These are phyloP conservation scores for Monilinia aucupariae DNA, from an alignment of 2,329 filamentous ascomycete genomes.

Conservation along the genomic window DNA sequence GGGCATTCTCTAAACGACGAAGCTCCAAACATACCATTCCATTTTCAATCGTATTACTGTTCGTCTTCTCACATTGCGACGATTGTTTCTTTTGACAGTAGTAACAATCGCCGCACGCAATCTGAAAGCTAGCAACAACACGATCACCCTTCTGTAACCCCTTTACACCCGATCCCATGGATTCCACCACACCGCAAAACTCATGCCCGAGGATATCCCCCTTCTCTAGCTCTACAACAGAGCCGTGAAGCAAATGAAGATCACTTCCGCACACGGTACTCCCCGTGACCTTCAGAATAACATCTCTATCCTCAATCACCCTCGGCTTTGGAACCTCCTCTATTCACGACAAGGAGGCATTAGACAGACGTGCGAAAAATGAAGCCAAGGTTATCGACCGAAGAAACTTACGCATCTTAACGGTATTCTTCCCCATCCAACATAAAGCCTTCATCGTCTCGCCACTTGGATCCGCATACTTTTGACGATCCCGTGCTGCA, in stretches of 20 bases:
- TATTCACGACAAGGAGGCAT: slow-evolving; percentile 24
- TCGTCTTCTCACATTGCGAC: slow-evolving; percentile 76
- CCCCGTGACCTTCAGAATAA: slow-evolving; percentile 70
- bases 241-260: slow-evolving; percentile 36
- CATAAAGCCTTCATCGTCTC: slow-evolving; percentile 73
- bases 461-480: slow-evolving; percentile 45
- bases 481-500: slow-evolving; percentile 47
- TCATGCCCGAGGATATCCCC: slow-evolving; percentile 52
- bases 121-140: slow-evolving; percentile 83
- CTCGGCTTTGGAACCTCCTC: slow-evolving; percentile 64
- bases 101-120: slow-evolving; percentile 67
- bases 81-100: slow-evolving; percentile 75
- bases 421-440: slow-evolving; percentile 78
- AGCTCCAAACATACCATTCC: slow-evolving; percentile 46
- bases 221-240: slow-evolving; percentile 44
- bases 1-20: background rate
- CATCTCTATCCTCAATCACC: slow-evolving; percentile 67
- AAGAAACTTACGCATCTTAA: slow-evolving; percentile 52
- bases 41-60: slow-evolving; percentile 63
- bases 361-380: slow-evolving; percentile 10
- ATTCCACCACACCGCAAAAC: slow-evolving; percentile 47
- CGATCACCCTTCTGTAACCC: slow-evolving; percentile 56
- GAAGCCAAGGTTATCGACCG: background rate
- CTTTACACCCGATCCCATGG: slow-evolving; percentile 46
- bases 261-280: slow-evolving; percentile 37